Conservation (phyloP, 2,329 filamentous ascomycete genomes). For the Neonectria punicea region DNA sequence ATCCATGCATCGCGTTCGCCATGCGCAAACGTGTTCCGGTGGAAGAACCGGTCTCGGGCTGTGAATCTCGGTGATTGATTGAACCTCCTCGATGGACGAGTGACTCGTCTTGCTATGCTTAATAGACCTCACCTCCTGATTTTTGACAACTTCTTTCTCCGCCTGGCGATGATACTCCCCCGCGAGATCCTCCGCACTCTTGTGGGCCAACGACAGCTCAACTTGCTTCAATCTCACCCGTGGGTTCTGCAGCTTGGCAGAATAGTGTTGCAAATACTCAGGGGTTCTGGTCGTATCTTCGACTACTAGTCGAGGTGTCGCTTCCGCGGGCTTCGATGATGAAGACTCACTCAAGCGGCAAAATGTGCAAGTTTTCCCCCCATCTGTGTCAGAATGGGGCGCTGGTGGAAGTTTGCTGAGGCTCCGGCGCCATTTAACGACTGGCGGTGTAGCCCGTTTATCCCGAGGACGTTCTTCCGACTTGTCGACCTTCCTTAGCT, state of each 20-base stretch:
- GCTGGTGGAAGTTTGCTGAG: constrained; percentile 34
- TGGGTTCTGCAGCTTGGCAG: constrained; percentile 25
- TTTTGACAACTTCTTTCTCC: constrained; percentile 13
- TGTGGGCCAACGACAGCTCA: constrained; percentile 42
- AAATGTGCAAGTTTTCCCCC: constrained; percentile 34
- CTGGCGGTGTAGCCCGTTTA: constrained; percentile 28
- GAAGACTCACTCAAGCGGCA: constrained; percentile 35
- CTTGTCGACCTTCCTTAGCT: constrained; percentile 38
- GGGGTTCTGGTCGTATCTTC: constrained; percentile 8
- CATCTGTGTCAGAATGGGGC: constrained; percentile 24
- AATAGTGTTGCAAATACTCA: constrained; percentile 11
- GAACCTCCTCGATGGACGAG: constrained; percentile 17
- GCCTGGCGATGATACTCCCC: constrained; percentile 11
- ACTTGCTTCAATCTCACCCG: constrained; percentile 43
- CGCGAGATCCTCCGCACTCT: constrained; percentile 33
- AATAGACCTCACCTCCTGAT: constrained; percentile 2
- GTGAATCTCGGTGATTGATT: constrained; percentile 39
- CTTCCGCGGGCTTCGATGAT: constrained; percentile 20
- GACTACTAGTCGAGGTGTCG: constrained; percentile 1
- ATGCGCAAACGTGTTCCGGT: constrained; percentile 54
- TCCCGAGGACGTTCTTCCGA: constrained; percentile 27
- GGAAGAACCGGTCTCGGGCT: constrained; percentile 50
- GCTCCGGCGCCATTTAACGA: constrained; percentile 36
- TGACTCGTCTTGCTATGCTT: constrained; percentile 16
- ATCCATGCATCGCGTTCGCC: constrained; percentile 54